These are phyloP conservation scores for Zopfia rhizophila DNA, from an alignment of 2,329 filamentous ascomycete genomes.

Conservation along the genomic window DNA sequence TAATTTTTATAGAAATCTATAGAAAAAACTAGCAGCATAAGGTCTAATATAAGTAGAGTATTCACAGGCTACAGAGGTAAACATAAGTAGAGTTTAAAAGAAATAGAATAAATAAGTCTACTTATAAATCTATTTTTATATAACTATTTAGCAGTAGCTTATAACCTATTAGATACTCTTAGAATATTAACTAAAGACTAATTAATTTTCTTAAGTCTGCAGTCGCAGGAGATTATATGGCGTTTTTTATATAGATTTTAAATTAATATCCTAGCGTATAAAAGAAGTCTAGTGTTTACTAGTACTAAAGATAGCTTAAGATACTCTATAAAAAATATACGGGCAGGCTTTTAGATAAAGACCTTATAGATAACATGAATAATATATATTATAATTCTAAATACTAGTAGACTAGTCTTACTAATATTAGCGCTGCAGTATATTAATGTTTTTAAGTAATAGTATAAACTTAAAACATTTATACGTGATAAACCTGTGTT, in stretches of 20 bases:
- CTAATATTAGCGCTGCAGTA: slow-evolving; percentile 5
- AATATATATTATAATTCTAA: not conserved
- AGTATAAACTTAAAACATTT: not conserved
- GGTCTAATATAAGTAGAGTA: slow-evolving; percentile 1
- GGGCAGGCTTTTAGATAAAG: not conserved
- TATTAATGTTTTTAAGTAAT: slow-evolving; percentile 2
- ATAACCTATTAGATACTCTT: slow-evolving; percentile 3
- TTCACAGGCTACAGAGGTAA: not conserved
- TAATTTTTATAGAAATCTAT: slow-evolving; percentile 4
- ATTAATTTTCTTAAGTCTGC: not conserved
- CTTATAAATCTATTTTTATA: too few relatives aligned
- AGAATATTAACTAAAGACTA: slow-evolving; percentile 2
- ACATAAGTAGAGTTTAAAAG: too few relatives aligned
- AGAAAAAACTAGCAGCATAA: slow-evolving; percentile 3
- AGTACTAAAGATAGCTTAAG: slow-evolving; percentile 1
- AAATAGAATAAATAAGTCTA: too few relatives aligned
- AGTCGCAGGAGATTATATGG: slow-evolving; percentile 5
- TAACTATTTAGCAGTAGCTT: slow-evolving; percentile 5
- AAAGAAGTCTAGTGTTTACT: not conserved
- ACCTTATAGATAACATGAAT: slow-evolving; percentile 5
- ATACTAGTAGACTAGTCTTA: not conserved
- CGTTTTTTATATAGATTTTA: slow-evolving; percentile 1
- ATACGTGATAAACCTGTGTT: not conserved
- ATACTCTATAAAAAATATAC: slow-evolving; percentile 6
- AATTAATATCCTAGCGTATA: not conserved